Evolutionary conservation across 345 rosid species (phyloP).

Genomic region (Anastatica hierochuntica): DNA sequence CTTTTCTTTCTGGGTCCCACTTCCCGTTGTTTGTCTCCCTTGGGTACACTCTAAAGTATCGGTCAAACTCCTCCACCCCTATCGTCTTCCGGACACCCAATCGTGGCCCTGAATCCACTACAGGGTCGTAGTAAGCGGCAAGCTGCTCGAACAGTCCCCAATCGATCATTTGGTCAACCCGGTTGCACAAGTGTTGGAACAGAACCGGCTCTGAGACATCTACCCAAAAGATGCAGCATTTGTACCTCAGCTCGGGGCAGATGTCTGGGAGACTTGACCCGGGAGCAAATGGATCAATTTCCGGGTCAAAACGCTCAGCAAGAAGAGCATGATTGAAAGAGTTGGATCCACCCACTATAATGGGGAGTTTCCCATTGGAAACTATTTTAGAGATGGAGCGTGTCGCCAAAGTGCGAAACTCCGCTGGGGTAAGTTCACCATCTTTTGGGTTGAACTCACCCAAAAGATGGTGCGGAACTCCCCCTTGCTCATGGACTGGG

Average conservation of each 20-base stretch:
- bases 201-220: constrained; percentile 56
- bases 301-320: constrained; percentile 43
- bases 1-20: constrained; percentile 26
- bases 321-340: constrained; percentile 66
- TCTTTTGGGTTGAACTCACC: constrained; percentile 35
- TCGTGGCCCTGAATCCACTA: constrained; percentile 24
- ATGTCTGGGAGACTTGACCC: too few relatives aligned
- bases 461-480: constrained; percentile 75
- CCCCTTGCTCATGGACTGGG: constrained; percentile 32
- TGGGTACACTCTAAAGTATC: constrained; percentile 42
- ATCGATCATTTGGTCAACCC: constrained; percentile 92
- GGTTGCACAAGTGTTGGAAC: constrained; percentile 38
- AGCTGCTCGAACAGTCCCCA: constrained; percentile 82
- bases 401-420: constrained; percentile 49
- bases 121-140: constrained; percentile 35
- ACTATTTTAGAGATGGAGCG: constrained; percentile 30
- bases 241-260: constrained; percentile 47
- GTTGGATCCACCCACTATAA: constrained; percentile 90
- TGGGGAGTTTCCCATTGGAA: constrained; percentile 40
- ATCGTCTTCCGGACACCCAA: constrained; percentile 71
- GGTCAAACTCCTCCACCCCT: constrained; percentile 80
- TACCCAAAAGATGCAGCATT: constrained; percentile 81
- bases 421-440: constrained; percentile 40
- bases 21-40: constrained; percentile 20
- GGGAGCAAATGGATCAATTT: constrained; percentile 39